A percentile compares a stretch with the other conserved stretches of the same genome.
Conservation (phyloP, 2,329 filamentous ascomycete genomes). For the Anthostomella pinea region DNA sequence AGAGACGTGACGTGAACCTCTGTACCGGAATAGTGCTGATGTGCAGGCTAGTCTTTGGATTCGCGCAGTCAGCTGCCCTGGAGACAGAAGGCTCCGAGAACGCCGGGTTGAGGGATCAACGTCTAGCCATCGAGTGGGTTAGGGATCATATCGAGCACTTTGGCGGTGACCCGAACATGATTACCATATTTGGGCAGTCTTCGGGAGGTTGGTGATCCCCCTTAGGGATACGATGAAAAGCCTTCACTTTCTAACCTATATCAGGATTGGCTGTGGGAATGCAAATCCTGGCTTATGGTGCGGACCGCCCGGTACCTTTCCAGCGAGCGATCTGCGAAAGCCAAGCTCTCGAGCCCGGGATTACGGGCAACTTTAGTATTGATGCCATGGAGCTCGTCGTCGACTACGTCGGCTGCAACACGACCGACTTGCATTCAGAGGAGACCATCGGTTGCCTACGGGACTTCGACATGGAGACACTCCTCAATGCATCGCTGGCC, state of each 20-base stretch:
- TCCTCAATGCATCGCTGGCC: slow-evolving; percentile 42
- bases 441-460: slow-evolving; percentile 48
- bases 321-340: slow-evolving; percentile 45
- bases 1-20: neutral
- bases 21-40: neutral
- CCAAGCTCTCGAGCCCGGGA: slow-evolving; percentile 50
- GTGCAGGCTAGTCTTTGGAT: slow-evolving; percentile 25
- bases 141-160: slow-evolving; percentile 46
- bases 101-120: slow-evolving; percentile 44
- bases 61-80: slow-evolving; percentile 29
- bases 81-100: slow-evolving; percentile 37
- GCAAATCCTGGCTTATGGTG: slow-evolving; percentile 49
- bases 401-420: slow-evolving; percentile 42
- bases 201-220: slow-evolving; percentile 23
- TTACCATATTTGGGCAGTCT: slow-evolving; percentile 43
- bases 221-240: no score
- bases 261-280: slow-evolving; percentile 41
- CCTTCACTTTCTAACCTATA: slow-evolving; percentile 1
- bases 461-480: slow-evolving; percentile 36
- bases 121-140: slow-evolving; percentile 44
- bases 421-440: slow-evolving; percentile 36
- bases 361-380: slow-evolving; percentile 45
- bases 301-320: slow-evolving; percentile 41
- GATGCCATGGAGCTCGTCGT: slow-evolving; percentile 44
- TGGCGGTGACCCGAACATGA: slow-evolving; percentile 42